Percentiles rank a stretch among this genome's conserved stretches.
phyloP scores from a whole-genome alignment of 2,329 filamentous ascomycete genomes.

The Colletotrichum falcatum region DNA sequence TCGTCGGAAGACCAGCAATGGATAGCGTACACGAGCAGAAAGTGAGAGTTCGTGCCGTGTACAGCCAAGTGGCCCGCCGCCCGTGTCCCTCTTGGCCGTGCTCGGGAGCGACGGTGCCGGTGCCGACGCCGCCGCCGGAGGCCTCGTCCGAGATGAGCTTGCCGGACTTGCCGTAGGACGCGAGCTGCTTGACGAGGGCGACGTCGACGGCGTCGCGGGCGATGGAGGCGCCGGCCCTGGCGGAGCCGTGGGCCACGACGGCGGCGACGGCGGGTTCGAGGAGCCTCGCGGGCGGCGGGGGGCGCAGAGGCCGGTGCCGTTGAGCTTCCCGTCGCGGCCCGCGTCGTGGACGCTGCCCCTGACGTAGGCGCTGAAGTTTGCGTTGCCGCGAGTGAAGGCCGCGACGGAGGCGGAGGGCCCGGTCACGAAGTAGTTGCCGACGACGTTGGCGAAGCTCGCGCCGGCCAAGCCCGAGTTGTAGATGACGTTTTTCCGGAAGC shows the following conservation, averaged over 20 bases:
- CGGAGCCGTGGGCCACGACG: conserved; percentile 55
- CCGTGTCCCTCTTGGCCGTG: conserved; percentile 55
- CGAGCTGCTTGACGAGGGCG: conserved; percentile 56
- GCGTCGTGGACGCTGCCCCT: conserved; percentile 65
- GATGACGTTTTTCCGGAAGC: conserved; percentile 64
- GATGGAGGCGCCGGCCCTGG: conserved; percentile 56
- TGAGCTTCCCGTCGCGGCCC: conserved; percentile 60
- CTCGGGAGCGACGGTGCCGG: conserved; percentile 54
- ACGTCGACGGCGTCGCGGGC: conserved; percentile 59
- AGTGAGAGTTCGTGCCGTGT: conserved; percentile 11
- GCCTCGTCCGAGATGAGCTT: conserved; percentile 60
- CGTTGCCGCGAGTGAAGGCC: conserved; percentile 67
- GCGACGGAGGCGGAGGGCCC: conserved; percentile 62
- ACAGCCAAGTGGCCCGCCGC: conserved; percentile 47
- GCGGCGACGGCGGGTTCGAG: conserved; percentile 54
- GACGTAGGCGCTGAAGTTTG: conserved; percentile 65
- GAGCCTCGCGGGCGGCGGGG: conserved; percentile 54
- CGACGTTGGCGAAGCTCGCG: conserved; percentile 62
- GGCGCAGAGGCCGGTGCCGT: conserved; percentile 59
- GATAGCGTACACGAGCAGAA: conserved; percentile 23
- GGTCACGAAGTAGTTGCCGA: conserved; percentile 69
- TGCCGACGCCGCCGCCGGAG: conserved; percentile 55
- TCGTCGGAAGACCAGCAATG: conserved; percentile 11
- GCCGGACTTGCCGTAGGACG: conserved; percentile 58
- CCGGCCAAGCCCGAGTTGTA: conserved; percentile 66